A percentile compares a stretch with the other conserved stretches of the same genome.
Evolutionary conservation across 2,329 filamentous ascomycete species (phyloP).

Genomic region (Arthroderma sp.): DNA sequence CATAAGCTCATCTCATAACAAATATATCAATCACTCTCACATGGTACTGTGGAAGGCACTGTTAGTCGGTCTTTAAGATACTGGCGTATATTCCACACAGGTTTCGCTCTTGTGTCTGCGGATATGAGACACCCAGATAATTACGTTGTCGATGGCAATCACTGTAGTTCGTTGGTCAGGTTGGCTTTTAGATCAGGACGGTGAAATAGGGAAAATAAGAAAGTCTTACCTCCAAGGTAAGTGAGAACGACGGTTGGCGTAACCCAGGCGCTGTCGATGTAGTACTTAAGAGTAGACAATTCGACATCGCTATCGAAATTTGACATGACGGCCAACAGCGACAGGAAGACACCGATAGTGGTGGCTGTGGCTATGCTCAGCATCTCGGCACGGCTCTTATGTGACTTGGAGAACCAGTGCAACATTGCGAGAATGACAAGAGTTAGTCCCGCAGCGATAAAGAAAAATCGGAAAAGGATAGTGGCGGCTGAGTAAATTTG

Average conservation of each 20-base stretch:
- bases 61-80: neutral
- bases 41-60: no score
- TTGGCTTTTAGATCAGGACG: neutral
- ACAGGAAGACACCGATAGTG: conserved; percentile 8
- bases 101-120: neutral
- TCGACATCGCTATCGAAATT: neutral
- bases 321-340: conserved; percentile 9
- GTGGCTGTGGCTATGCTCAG: conserved; percentile 11
- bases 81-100: neutral
- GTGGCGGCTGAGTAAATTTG: neutral
- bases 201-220: neutral
- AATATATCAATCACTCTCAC: neutral
- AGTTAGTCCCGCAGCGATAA: conserved; percentile 26
- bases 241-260: conserved; percentile 1
- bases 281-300: neutral
- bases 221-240: neutral
- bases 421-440: conserved; percentile 26
- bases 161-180: neutral
- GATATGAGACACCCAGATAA: conserved; percentile 2
- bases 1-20: neutral
- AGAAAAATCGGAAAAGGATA: conserved; percentile 25
- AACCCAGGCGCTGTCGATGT: neutral
- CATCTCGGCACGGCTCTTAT: conserved; percentile 15
- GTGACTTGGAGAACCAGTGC: conserved; percentile 18
- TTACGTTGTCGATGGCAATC: conserved; percentile 1